Base-by-base conservation (phyloP, 2,329 filamentous ascomycete genomes). In the Fusarium luffae region DNA sequence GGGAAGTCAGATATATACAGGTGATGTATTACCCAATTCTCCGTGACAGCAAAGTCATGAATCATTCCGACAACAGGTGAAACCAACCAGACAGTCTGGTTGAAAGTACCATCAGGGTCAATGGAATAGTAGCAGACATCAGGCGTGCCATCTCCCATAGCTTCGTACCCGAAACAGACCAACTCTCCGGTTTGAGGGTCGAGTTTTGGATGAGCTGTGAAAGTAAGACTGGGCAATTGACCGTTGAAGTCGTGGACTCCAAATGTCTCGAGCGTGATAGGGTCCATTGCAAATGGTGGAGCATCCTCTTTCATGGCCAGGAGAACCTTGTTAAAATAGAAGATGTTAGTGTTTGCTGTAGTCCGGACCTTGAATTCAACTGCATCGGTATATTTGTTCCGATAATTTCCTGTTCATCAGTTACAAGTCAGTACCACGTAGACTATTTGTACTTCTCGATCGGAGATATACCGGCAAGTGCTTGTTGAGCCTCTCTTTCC, bases 21-120 rank as follows among this genome's bases (percentile, higher is more conserved):
- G 18, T 12, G 18, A n/a, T 12, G 18, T 37, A 5, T 27, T 8
- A 68, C 25, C 16, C 64, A 68, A 34, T 68, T 68, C 25, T 68
- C 51, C 14, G 51, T 67, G 3, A 64, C 12, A 13, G 47, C 61
- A 5, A 44, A 63, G 4, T 68, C 65, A 2, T 68, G 65, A 2
- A 67, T 67, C 63, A 68, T 63, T 3, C 65, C 54, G 3, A 54
- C 58, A 13, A 65, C 62, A 1, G 65, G 65, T 41, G 11, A 48
- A 21, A 11, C 63, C 40, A 28, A 13, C 43, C 43, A 46, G 11
- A 46, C 43, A 13, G 23, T 46, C 43, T 46, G 43, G 18, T 25
- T 46, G 4, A 46, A 46, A 9, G 23, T 46, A 4, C 43, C 43
- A 2, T 27, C 23, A n/a, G 43, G 23, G 43, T 25, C 23, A 8